Conservation (phyloP, 106 monocot species). For the Xerophyta viscosa region DNA sequence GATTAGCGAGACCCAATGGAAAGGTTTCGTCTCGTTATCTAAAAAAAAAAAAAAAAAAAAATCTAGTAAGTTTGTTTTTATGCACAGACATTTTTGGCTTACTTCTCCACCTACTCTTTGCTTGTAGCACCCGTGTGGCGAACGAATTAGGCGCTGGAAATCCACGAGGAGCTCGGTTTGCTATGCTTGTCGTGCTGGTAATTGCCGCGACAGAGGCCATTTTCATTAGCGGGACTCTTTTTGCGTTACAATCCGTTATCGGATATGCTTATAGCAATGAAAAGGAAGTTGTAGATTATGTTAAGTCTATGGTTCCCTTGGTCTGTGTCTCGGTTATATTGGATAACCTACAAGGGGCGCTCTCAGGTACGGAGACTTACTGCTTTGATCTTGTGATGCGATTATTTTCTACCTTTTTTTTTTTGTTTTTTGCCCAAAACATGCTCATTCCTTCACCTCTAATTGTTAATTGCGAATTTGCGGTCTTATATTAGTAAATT, state of each 20-base stretch:
- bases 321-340: slow-evolving; percentile 37
- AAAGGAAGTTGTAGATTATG: slow-evolving; percentile 45
- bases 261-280: slow-evolving; percentile 60
- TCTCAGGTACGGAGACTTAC: slow-evolving; percentile 30
- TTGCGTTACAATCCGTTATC: slow-evolving; percentile 15
- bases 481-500: too few species aligned
- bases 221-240: slow-evolving; percentile 27
- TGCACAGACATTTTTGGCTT: background rate
- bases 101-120: background rate
- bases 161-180: slow-evolving; percentile 33
- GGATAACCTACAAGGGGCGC: slow-evolving; percentile 46
- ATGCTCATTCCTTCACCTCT: too few species aligned
- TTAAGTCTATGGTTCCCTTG: slow-evolving; percentile 44
- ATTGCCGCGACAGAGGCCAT: slow-evolving; percentile 28
- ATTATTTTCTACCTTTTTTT: too few species aligned
- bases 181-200: slow-evolving; percentile 31
- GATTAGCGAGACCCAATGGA: too few species aligned
- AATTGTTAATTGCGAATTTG: background rate
- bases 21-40: too few species aligned
- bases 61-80: too few species aligned
- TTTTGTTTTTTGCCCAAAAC: too few species aligned
- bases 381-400: too few species aligned
- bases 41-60: too few species aligned
- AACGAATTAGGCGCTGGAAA: slow-evolving; percentile 75
- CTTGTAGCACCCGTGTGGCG: slow-evolving; percentile 47